Base-by-base conservation (phyloP, 768 basidiomycete species). In the Postia placenta region DNA sequence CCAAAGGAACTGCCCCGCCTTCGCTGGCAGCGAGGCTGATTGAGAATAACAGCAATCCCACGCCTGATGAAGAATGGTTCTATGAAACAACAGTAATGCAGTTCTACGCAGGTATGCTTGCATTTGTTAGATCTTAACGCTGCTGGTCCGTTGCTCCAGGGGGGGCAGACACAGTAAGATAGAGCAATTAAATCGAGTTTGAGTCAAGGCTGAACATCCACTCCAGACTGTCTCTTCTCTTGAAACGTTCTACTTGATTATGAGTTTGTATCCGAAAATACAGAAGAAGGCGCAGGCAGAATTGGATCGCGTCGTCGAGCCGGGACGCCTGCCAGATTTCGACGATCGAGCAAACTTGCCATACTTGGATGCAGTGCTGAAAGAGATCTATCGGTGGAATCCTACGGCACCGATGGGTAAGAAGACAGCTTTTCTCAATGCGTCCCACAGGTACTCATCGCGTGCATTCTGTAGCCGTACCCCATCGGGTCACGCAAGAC, bases 261-360 rank as follows among this genome's bases (percentile, higher is more conserved):
- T 71, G 58, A 50, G 62, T 0, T 60, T 71, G 11, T 60, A 71
- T 51, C 74, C 73, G 0, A 67, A 72, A 1, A 65, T 67, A 0
- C 64, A 64, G 49, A 55, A 47, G 28, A 69, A 65, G 45, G 74
- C 71, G 9, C 73, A 74, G 43, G 60, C 60, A 17, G 75, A 77
- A 51, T 57, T 77, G 1, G 74, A 75, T 47, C 41, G 57, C 2
- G 69, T 74, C 3, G 56, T 73, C 11, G 75, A 74, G 12, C 52
- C 40, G 11, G 65, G 69, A 45, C 62, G 74, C 0, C 64, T 74
- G 1, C 72, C 73, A 6, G 62, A 59, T 11, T 67, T 69, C 50
- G 60, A 59, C 11, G 75, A 76, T 50, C 58, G 69, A 24, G 61
- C 60, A 5, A 60, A 59, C 11, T 58, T 77, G 23, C 75, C 74